Percentiles rank a stretch among this genome's conserved stretches.
Evolutionary conservation across 441 rosid species (phyloP).

Genomic region (Adansonia madagascariensis): DNA sequence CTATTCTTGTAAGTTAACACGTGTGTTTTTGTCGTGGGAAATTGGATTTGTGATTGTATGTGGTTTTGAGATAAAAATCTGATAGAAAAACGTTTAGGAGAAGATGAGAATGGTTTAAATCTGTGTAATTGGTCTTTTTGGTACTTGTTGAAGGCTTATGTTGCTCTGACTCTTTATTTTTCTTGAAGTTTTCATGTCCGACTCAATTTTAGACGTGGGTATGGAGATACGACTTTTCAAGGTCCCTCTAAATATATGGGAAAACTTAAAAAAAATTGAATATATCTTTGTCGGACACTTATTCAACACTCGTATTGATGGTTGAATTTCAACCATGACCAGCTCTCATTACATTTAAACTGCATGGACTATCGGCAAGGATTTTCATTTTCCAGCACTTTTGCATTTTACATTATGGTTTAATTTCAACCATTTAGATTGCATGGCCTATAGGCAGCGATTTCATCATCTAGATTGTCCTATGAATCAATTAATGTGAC

Average conservation of each 20-base stretch:
- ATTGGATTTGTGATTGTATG: background rate
- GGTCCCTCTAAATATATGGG: no score
- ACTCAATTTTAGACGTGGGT: no score
- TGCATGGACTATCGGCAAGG: background rate
- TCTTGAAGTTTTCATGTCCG: no score
- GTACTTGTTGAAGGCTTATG: no score
- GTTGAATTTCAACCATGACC: background rate
- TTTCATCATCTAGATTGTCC: background rate
- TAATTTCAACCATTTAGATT: no score
- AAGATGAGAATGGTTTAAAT: background rate
- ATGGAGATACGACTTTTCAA: no score
- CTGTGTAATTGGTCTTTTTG: no score
- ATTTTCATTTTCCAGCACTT: no score
- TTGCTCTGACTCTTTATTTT: no score
- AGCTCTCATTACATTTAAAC: background rate
- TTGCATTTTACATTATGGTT: background rate
- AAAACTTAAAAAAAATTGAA: no score
- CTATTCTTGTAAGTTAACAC: background rate
- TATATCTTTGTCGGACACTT: no score
- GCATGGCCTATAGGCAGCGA: background rate
- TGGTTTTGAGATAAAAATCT: background rate
- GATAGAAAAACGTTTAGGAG: background rate
- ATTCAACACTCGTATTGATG: no score
- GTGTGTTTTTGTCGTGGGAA: background rate
- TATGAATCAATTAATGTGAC: background rate